Evolutionary conservation across 176 grass and related monocot genomes (phyloP).

Genomic region (Thalia dealbata): DNA sequence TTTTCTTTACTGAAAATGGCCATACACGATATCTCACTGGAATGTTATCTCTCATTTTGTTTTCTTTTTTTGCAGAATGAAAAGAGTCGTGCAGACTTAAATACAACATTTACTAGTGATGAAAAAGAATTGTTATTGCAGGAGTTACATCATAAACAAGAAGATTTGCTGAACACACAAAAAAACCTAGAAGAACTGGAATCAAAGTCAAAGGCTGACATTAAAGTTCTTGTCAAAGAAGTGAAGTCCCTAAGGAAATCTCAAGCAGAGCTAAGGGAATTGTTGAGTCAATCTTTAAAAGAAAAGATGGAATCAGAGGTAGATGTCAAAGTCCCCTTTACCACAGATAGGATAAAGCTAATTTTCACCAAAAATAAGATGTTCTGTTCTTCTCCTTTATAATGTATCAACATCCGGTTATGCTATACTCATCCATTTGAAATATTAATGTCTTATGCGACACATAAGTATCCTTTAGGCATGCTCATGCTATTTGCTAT

Average conservation of each 20-base stretch:
- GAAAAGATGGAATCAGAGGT: slow-evolving; percentile 92
- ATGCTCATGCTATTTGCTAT: too few species aligned
- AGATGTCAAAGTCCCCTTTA: background rate
- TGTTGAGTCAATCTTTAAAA: slow-evolving; percentile 51
- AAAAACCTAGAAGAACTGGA: slow-evolving; percentile 63
- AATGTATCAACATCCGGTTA: too few species aligned
- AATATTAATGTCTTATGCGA: too few species aligned
- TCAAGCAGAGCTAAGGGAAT: slow-evolving; percentile 69
- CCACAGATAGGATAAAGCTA: too few species aligned
- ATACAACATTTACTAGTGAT: slow-evolving; percentile 44
- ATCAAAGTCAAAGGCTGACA: slow-evolving; percentile 81
- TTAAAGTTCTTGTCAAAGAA: slow-evolving; percentile 92
- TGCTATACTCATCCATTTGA: too few species aligned
- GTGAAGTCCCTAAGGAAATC: slow-evolving; percentile 88
- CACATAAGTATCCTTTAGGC: too few species aligned
- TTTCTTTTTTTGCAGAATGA: slow-evolving; percentile 44
- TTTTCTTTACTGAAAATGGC: background rate
- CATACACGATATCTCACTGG: background rate
- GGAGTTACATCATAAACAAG: slow-evolving; percentile 54
- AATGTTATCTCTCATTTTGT: slow-evolving; percentile 8
- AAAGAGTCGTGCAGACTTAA: slow-evolving; percentile 57
- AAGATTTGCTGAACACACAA: slow-evolving; percentile 56
- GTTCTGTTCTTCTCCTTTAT: too few species aligned
- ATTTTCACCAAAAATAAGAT: too few species aligned
- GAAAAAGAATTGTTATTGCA: slow-evolving; percentile 60